Evolutionary conservation across 805 yeast genomes (phyloP), one percentile per base, ranked within the genome.

Genomic region (Starmera dryadoides): DNA sequence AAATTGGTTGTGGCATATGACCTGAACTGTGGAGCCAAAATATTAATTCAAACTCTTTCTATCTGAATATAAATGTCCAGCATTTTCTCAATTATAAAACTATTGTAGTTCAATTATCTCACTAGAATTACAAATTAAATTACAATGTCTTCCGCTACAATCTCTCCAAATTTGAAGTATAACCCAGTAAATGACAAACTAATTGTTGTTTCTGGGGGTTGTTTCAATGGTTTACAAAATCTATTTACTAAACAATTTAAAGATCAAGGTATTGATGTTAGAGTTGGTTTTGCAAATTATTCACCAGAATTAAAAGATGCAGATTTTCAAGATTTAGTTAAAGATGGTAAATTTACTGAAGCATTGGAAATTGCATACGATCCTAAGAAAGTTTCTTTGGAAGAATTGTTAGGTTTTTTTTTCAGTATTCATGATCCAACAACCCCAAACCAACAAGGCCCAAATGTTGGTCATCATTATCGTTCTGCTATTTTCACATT

Each of bases 381-480:
- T 52, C 96, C 96, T 18, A 46, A 69, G 3, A 48, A 59, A 15
- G 70, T 86, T 2, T 44, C 75, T 4, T 69, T 78, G 52, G 73
- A 63, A 41, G 85, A 82, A 25, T 62, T 91, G 34, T 62, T 86
- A 33, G 89, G 81, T 40, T 85, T 89, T 50, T 93, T 89, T 68
- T 89, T 87, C 67, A 71, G 82, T 52, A 86, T 87, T 59, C 98
- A 91, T 59, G 98, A 91, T 62, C 98, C 98, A 35, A 93, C 98
- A 2, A 81, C 88, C 2, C 44, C 71, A 38, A 78, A 89, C 53
- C 56, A 73, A 2, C 98, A 93, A 61, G 98, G 98, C 4, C 84
- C 86, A 15, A 97, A 91, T 55, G 50, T 52, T 8, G 98, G 98
- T 9, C 76, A 91, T 1, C 98, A 93, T 60, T 91, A 91, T 65